These are phyloP conservation scores for Penicillium sp. DNA, from an alignment of 2,329 filamentous ascomycete species.

Conservation along the genomic window DNA sequence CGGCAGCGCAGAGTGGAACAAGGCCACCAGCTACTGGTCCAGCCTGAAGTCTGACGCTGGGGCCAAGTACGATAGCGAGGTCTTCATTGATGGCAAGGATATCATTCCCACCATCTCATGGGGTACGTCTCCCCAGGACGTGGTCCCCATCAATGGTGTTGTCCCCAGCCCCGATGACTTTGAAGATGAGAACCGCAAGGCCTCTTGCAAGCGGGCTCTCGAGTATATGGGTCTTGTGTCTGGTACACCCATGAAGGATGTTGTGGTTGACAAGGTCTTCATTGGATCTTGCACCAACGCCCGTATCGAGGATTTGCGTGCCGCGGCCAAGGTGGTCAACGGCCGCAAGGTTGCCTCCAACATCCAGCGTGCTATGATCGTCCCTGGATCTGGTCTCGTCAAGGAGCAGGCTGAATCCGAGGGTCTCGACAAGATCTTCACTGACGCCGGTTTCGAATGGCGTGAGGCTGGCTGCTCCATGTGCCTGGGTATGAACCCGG, in stretches of 20 bases:
- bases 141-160: constrained; percentile 86
- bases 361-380: constrained; percentile 91
- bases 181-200: constrained; percentile 73
- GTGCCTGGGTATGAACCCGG: constrained; percentile 99
- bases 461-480: constrained; percentile 97
- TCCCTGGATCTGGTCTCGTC: constrained; percentile 90
- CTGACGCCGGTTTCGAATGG: constrained; percentile 94
- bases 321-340: constrained; percentile 79
- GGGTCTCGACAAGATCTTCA: constrained; percentile 89
- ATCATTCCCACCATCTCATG: constrained; percentile 92
- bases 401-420: constrained; percentile 89
- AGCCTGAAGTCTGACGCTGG: constrained; percentile 79
- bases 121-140: constrained; percentile 95
- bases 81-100: constrained; percentile 88
- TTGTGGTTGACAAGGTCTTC: constrained; percentile 90
- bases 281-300: constrained; percentile 98
- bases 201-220: constrained; percentile 73
- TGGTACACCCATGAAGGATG: constrained; percentile 88
- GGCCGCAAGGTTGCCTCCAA: constrained; percentile 84
- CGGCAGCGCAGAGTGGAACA: constrained; percentile 84
- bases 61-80: constrained; percentile 84
- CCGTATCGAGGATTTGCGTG: constrained; percentile 89
- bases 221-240: constrained; percentile 94
- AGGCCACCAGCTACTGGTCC: constrained; percentile 83
- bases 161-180: constrained; percentile 91